Evolutionary conservation across 1,139 yeast genomes (phyloP), one percentile per base, ranked within the genome.

Genomic region (Yarrowia galli): DNA sequence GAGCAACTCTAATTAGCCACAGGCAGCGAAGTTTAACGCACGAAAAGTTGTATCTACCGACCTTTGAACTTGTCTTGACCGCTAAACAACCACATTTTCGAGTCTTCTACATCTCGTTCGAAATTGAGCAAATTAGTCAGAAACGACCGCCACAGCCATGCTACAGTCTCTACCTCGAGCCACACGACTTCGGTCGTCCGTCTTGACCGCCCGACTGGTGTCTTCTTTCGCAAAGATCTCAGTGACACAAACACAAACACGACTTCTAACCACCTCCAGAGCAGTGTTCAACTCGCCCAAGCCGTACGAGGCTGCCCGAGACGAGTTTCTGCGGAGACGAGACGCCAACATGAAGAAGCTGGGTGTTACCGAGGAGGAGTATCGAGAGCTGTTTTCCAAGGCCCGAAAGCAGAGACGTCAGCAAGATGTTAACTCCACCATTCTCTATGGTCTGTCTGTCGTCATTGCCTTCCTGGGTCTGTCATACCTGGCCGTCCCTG

Each of bases 401-500:
- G 79, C 77, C 36, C 75, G 80, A 35, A 71, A 73, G n/a, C 71
- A 72, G 23, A 74, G 74, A 70, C 77, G 72, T 71, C 78, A 73
- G 71, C 77, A 71, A 74, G 79, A 70, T 71, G 75, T 69, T 71
- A 76, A 78, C 49, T 81, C 97, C 0, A 87, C 91, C 13, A 86
- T 89, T 5, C 85, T 89, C 75, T 93, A 93, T 76, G 81, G 95
- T 1, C 81, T 88, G 0, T 88, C 97, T 32, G 81, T 92, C 51
- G 88, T 89, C 16, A 80, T 95, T 36, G 80, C 88, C 12, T 91
- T 92, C 70, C 80, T 92, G 60, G 95, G 98, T 0, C 81, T 95
- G 25, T 84, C 97, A 0, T 95, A 92, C 78, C 91, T 95, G 13
- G 92, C 98, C 0, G 99, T 96, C 13, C 98, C 99, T 3, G 80